phyloP scores from a whole-genome alignment of 2,329 filamentous ascomycete genomes.

The Trichoderma arundinaceum region DNA sequence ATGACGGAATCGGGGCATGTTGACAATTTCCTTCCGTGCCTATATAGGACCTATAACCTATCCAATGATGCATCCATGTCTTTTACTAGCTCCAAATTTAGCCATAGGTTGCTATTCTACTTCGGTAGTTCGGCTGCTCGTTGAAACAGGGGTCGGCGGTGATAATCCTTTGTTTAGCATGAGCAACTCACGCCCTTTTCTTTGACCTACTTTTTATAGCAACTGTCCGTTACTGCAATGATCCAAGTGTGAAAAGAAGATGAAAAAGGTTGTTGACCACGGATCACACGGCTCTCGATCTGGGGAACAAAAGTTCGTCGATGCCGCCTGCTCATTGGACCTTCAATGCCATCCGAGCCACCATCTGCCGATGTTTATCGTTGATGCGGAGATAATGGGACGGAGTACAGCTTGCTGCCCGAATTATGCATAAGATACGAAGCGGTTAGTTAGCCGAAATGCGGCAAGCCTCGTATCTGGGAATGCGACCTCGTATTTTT shows the following conservation, averaged over 20 bases:
- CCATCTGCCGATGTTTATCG: not conserved
- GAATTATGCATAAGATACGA: not conserved
- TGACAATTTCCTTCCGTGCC: no score
- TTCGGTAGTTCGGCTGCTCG: slow-evolving; percentile 2
- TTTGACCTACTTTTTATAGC: not conserved
- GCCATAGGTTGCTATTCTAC: not conserved
- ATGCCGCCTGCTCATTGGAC: not conserved
- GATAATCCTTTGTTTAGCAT: not conserved
- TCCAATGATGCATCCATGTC: not conserved
- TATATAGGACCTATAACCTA: not conserved
- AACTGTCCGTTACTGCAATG: not conserved
- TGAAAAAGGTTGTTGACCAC: not conserved
- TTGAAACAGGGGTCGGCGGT: not conserved
- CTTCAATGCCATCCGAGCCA: not conserved
- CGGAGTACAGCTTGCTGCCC: not conserved
- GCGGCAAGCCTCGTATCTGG: not conserved
- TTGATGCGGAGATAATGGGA: not conserved
- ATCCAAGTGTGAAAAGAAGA: not conserved
- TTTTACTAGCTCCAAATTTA: not conserved
- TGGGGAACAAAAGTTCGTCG: not conserved
- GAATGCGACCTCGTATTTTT: slow-evolving; percentile 6
- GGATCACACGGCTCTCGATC: not conserved
- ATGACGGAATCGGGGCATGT: no score
- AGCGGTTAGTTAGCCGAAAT: not conserved
- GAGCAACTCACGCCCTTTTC: not conserved